Evolutionary conservation across 176 grass and related monocot species (phyloP), one percentile per base, ranked within the genome.

Genomic region (Tillandsia leiboldiana): DNA sequence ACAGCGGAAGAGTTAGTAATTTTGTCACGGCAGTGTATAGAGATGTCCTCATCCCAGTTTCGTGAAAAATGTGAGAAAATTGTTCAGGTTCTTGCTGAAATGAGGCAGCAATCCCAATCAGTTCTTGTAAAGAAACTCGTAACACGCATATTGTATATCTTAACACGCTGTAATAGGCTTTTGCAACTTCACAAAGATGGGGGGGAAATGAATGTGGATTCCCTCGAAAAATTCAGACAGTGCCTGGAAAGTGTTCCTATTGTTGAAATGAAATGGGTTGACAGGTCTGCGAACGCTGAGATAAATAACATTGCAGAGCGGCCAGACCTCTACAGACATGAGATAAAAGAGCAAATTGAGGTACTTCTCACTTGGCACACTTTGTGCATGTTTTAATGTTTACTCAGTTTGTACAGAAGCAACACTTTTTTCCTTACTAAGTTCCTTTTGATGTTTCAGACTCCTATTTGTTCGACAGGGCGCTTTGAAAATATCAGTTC

Each of bases 131-230:
- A 73, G 61, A 72, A 83, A 62, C 72, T 78, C 69, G 61, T 68
- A 64, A 83, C 33, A 33, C 49, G 62, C 3, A 53, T 78, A 14
- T 28, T 83, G 6, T 71, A 73, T 49, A 22, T 83, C 63, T 71
- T 83, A 33, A 83, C 81, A 51, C 49, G 50, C 11, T 83, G 81
- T 48, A 78, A 68, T 10, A 78, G 81, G 20, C 61, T 83, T 23
- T 78, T 83, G 33, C 81, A 73, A 23, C 73, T 77, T 26, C 74
- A 59, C 28, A 72, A 83, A 62, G 74, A 73, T 50, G 68, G 76
- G 27, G 70, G 58, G 61, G 53, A 78, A 24, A 58, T 48, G 62
- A 66, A 73, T 12, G 62, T 58, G 12, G 63, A 83, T 9, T 48
- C 65, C 24, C 66, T 82, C 10, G 73, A 82, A 54, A 71, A 66